These are phyloP conservation scores for Spinacia oleracea DNA, from an alignment of 179 eudicot species.

Conservation along the genomic window DNA sequence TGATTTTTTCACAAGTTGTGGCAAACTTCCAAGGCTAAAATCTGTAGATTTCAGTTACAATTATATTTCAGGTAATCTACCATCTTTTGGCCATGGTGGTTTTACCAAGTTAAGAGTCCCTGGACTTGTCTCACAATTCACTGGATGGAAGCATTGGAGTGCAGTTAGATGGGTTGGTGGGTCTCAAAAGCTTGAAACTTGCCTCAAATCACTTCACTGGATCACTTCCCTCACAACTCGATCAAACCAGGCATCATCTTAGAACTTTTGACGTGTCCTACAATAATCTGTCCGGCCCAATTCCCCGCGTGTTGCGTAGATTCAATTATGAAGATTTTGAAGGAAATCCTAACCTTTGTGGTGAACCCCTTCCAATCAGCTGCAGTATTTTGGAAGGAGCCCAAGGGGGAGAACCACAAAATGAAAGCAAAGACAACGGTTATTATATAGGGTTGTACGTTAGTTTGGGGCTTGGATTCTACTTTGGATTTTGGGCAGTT, in stretches of 20 bases:
- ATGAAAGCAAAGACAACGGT: no score
- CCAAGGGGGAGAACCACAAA: no score
- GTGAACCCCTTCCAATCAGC: no score
- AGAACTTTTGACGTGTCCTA: slow-evolving; percentile 13
- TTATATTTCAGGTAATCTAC: slow-evolving; percentile 41
- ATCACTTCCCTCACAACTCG: no score
- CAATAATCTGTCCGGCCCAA: no score
- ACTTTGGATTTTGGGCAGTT: slow-evolving; percentile 23
- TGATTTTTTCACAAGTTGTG: slow-evolving; percentile 49
- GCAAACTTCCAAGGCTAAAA: slow-evolving; percentile 41
- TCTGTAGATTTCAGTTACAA: slow-evolving; percentile 59
- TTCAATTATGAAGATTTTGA: no score
- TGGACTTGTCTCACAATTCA: slow-evolving; percentile 49
- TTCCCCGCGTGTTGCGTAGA: no score
- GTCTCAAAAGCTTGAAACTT: no score
- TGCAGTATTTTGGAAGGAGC: no score
- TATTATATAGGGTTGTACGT: slow-evolving; percentile 9
- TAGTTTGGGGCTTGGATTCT: slow-evolving; percentile 21
- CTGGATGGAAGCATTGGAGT: slow-evolving; percentile 37
- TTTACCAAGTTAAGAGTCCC: slow-evolving; percentile 44
- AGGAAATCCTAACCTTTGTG: no score
- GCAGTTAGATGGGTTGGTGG: slow-evolving; percentile 48
- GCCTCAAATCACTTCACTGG: slow-evolving; percentile 49
- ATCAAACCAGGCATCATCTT: slow-evolving; percentile 43
- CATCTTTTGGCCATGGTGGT: slow-evolving; percentile 41